Conservation (phyloP, 2,329 filamentous ascomycete genomes). For the Ophiognomonia clavigignenti-juglandacearum region DNA sequence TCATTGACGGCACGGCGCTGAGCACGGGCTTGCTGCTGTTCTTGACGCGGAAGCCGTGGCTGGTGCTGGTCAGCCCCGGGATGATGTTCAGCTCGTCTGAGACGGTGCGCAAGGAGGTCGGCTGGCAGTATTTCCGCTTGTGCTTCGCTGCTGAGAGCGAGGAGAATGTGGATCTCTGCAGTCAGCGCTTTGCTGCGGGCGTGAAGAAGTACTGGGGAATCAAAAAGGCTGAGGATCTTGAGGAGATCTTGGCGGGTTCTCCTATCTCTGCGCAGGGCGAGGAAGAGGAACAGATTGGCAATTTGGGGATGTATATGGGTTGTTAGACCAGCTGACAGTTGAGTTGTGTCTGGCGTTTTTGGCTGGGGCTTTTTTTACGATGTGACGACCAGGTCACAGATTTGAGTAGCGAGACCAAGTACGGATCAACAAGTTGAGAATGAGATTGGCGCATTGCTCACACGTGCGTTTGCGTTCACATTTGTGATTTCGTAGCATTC, state of each 20-base stretch:
- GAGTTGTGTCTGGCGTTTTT: no score
- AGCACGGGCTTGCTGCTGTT: constrained; percentile 65
- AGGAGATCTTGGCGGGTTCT: constrained; percentile 49
- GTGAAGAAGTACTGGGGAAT: constrained; percentile 74
- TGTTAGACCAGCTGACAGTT: no score
- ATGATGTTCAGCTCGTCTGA: constrained; percentile 66
- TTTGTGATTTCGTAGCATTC: no score
- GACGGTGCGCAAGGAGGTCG: constrained; percentile 50
- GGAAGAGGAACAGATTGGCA: constrained; percentile 19
- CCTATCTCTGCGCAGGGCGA: constrained; percentile 17
- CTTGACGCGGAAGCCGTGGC: constrained; percentile 63
- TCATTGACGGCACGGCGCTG: constrained; percentile 52
- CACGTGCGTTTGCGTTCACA: no score
- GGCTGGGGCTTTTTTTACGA: no score
- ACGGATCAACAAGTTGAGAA: no score
- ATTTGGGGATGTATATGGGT: constrained; percentile 26
- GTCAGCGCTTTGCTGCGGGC: constrained; percentile 61
- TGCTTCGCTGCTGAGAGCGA: constrained; percentile 84
- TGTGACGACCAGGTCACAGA: no score
- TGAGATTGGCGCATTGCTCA: no score
- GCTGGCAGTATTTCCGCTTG: constrained; percentile 69
- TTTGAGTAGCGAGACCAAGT: no score
- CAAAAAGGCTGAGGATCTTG: constrained; percentile 60
- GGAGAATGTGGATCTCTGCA: constrained; percentile 59
- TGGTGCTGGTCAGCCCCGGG: constrained; percentile 68